Evolutionary conservation across 768 basidiomycete species (phyloP).

Genomic region (Daedaleopsis sinensis): DNA sequence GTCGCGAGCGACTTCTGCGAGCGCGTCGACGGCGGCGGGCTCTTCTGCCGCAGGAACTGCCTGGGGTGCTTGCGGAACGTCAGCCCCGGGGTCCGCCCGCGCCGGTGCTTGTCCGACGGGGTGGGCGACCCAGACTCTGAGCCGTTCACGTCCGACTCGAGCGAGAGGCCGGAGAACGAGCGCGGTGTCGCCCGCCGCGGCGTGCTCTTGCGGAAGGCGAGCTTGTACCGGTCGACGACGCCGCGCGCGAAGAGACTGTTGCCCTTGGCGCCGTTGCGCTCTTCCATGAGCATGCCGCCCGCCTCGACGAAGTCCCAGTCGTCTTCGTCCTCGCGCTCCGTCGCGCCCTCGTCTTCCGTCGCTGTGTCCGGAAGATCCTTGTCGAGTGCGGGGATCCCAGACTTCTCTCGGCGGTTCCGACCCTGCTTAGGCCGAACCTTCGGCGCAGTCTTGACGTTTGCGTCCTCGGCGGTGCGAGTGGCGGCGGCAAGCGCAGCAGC

Average conservation of each 20-base stretch:
- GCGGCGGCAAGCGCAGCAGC: slow-evolving; percentile 15
- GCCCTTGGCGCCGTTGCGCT: slow-evolving; percentile 78
- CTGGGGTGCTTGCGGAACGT: slow-evolving; percentile 73
- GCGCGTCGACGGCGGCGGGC: slow-evolving; percentile 53
- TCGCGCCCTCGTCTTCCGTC: slow-evolving; percentile 45
- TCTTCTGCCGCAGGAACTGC: slow-evolving; percentile 74
- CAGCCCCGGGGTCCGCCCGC: slow-evolving; percentile 69
- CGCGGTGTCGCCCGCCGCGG: slow-evolving; percentile 52
- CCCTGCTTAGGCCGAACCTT: slow-evolving; percentile 19
- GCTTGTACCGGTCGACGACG: slow-evolving; percentile 83
- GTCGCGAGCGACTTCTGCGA: slow-evolving; percentile 41
- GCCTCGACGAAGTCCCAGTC: slow-evolving; percentile 93
- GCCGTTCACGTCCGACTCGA: slow-evolving; percentile 47
- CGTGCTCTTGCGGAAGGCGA: slow-evolving; percentile 84
- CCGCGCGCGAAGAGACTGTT: slow-evolving; percentile 89
- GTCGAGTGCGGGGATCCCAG: slow-evolving; percentile 81
- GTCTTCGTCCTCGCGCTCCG: slow-evolving; percentile 66
- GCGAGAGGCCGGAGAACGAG: slow-evolving; percentile 61
- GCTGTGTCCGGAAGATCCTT: slow-evolving; percentile 62
- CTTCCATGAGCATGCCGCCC: slow-evolving; percentile 67
- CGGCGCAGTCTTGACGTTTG: slow-evolving; percentile 18
- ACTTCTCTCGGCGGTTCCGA: slow-evolving; percentile 72
- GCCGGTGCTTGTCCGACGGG: slow-evolving; percentile 56
- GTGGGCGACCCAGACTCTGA: slow-evolving; percentile 45
- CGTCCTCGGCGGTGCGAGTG: slow-evolving; percentile 24